phyloP scores from a whole-genome alignment of 306 rosid species.

The Rosa multiflora region DNA sequence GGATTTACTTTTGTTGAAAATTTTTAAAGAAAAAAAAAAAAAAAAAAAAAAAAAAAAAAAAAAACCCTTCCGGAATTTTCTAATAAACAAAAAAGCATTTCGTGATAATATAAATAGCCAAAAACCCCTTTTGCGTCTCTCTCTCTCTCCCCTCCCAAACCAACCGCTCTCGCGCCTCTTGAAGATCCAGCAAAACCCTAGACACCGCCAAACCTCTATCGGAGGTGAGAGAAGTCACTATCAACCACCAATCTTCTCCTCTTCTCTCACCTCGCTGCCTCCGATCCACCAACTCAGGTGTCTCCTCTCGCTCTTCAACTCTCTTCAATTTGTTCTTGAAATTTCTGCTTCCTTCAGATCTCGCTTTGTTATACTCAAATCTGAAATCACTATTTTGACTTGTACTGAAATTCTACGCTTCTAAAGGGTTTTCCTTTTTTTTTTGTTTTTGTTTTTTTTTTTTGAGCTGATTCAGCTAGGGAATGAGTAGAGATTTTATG shows the following conservation, averaged over 20 bases:
- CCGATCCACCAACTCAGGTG: slow-evolving; percentile 47
- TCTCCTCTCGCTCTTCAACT: not conserved
- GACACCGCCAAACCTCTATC: slow-evolving; percentile 21
- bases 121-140: slow-evolving; percentile 5
- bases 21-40: too few species aligned
- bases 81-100: too few species aligned
- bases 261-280: slow-evolving; percentile 26
- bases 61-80: too few species aligned
- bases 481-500: not conserved
- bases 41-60: too few species aligned
- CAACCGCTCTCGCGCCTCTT: slow-evolving; percentile 37
- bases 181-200: slow-evolving; percentile 53
- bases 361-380: not conserved
- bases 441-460: too few species aligned
- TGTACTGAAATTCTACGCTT: not conserved
- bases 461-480: not conserved
- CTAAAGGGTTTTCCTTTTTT: not conserved
- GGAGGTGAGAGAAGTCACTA: slow-evolving; percentile 41
- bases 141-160: not conserved
- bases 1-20: too few species aligned
- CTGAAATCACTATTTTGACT: not conserved
- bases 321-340: not conserved
- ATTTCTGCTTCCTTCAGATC: slow-evolving; percentile 3
- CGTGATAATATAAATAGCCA: not conserved
- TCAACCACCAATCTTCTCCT: slow-evolving; percentile 7